A percentile compares a stretch with the other conserved stretches of the same genome.
phyloP scores from a whole-genome alignment of 2,329 filamentous ascomycete genomes.

The Talaromyces sp. region DNA sequence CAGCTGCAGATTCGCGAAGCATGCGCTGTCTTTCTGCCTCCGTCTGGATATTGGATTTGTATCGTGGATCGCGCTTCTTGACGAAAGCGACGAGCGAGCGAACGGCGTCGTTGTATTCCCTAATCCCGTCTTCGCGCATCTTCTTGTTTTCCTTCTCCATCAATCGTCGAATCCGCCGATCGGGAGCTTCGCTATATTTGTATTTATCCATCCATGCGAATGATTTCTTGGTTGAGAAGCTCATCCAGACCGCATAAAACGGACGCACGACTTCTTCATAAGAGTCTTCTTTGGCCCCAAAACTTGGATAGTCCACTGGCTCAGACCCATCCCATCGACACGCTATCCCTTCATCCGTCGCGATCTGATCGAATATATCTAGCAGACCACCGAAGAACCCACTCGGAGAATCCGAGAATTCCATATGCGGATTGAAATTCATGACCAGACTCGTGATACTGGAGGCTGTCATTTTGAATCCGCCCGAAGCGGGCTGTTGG shows the following conservation, averaged over 20 bases:
- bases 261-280: slow-evolving; percentile 74
- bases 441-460: slow-evolving; percentile 77
- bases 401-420: slow-evolving; percentile 73
- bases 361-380: slow-evolving; percentile 75
- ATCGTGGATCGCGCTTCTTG: slow-evolving; percentile 86
- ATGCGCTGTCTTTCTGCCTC: slow-evolving; percentile 77
- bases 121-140: slow-evolving; percentile 73
- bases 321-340: slow-evolving; percentile 63
- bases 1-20: slow-evolving; percentile 73
- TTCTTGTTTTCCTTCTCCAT: slow-evolving; percentile 97
- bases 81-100: slow-evolving; percentile 82
- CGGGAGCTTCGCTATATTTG: slow-evolving; percentile 78
- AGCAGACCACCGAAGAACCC: slow-evolving; percentile 83
- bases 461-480: slow-evolving; percentile 73
- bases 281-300: slow-evolving; percentile 71
- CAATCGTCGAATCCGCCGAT: slow-evolving; percentile 73
- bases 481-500: slow-evolving; percentile 59
- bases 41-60: slow-evolving; percentile 71
- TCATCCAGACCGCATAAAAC: slow-evolving; percentile 80
- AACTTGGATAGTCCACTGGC: slow-evolving; percentile 70
- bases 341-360: slow-evolving; percentile 74
- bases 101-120: slow-evolving; percentile 91
- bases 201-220: slow-evolving; percentile 91
- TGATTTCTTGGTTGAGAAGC: slow-evolving; percentile 78
- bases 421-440: slow-evolving; percentile 73